phyloP scores from a whole-genome alignment of 2,329 filamentous ascomycete genomes.

The Alternaria tenuissima region DNA sequence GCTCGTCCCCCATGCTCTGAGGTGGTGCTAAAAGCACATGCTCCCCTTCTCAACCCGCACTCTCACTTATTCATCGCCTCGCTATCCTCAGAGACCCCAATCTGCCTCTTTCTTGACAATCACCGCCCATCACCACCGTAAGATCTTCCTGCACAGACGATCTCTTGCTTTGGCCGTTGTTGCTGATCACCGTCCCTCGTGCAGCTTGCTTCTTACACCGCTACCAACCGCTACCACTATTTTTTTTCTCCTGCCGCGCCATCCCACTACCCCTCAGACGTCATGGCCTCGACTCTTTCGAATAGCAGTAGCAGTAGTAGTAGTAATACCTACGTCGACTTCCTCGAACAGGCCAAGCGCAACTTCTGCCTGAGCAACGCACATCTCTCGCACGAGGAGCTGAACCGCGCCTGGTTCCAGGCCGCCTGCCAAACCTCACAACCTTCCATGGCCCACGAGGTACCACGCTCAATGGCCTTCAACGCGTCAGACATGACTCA shows the following conservation, averaged over 20 bases:
- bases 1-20: constrained; percentile 17
- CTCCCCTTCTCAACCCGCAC: constrained; percentile 32
- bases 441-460: constrained; percentile 37
- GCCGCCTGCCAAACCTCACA: constrained; percentile 31
- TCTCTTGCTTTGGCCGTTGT: constrained; percentile 14
- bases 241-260: neutral
- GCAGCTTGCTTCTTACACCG: constrained; percentile 28
- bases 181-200: constrained; percentile 34
- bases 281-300: constrained; percentile 39
- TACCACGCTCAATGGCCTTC: constrained; percentile 47
- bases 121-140: constrained; percentile 21
- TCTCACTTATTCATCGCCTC: constrained; percentile 41
- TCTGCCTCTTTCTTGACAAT: constrained; percentile 16
- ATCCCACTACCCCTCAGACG: constrained; percentile 11
- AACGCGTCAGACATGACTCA: constrained; percentile 32
- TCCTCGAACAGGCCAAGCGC: constrained; percentile 48
- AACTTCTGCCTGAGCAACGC: constrained; percentile 46
- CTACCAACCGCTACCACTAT: constrained; percentile 10
- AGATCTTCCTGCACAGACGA: constrained; percentile 23
- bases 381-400: constrained; percentile 46
- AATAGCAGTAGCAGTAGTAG: constrained; percentile 24
- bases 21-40: constrained; percentile 38
- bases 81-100: constrained; percentile 25
- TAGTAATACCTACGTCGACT: constrained; percentile 30
- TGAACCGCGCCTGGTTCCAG: constrained; percentile 47